phyloP scores from a whole-genome alignment of 805 yeast species.

The Wickerhamiella vanderwaltii region DNA sequence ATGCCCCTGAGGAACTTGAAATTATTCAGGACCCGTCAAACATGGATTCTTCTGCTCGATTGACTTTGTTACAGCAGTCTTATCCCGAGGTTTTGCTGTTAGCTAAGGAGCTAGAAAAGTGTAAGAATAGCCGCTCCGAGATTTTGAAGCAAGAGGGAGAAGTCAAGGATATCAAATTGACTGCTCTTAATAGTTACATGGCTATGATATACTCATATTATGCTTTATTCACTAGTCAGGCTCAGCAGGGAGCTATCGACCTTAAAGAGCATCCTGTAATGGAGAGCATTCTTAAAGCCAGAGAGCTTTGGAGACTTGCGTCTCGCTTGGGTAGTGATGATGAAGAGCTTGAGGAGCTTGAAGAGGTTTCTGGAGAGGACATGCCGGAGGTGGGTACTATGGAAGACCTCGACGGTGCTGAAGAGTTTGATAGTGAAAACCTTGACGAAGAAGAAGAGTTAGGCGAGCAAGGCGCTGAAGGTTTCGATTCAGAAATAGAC shows the following conservation, averaged over 20 bases:
- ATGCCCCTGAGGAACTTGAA: slow-evolving; percentile 26
- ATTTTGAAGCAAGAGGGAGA: slow-evolving; percentile 12
- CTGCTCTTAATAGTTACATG: slow-evolving; percentile 67
- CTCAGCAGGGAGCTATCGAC: slow-evolving; percentile 40
- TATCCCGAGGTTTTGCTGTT: slow-evolving; percentile 82
- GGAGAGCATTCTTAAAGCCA: slow-evolving; percentile 68
- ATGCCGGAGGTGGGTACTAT: slow-evolving; percentile 13
- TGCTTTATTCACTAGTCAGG: slow-evolving; percentile 52
- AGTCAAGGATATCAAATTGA: slow-evolving; percentile 36
- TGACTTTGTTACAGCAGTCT: slow-evolving; percentile 41
- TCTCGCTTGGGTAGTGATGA: slow-evolving; percentile 29
- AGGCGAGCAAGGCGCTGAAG: slow-evolving; percentile 14
- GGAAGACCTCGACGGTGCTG: slow-evolving; percentile 8
- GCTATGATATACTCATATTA: slow-evolving; percentile 71
- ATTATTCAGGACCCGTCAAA: slow-evolving; percentile 34
- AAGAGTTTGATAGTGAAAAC: slow-evolving; percentile 5
- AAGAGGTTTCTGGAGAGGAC: slow-evolving; percentile 9
- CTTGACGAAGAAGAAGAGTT: slow-evolving; percentile 14
- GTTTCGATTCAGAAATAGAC: slow-evolving; percentile 20
- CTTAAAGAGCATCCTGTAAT: slow-evolving; percentile 85
- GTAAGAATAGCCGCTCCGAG: slow-evolving; percentile 25
- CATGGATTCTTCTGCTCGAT: slow-evolving; percentile 43
- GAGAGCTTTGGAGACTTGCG: slow-evolving; percentile 88
- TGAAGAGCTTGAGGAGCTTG: slow-evolving; percentile 12
- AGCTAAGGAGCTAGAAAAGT: slow-evolving; percentile 43